phyloP scores from a whole-genome alignment of 768 basidiomycete genomes.

The Leccinum arenicola region DNA sequence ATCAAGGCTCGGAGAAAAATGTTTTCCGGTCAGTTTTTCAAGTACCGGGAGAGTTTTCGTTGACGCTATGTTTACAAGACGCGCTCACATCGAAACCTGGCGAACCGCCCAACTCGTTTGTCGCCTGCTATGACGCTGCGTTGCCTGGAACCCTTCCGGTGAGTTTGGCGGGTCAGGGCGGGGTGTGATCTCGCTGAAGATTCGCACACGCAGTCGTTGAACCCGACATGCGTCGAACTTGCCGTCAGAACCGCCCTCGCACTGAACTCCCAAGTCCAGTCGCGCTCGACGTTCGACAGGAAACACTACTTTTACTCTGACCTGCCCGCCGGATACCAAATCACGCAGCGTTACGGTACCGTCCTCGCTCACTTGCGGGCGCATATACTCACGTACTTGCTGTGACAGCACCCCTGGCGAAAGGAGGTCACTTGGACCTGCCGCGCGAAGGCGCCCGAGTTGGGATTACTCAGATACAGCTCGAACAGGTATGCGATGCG shows the following conservation, averaged over 20 bases:
- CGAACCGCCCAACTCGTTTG: constrained; percentile 66
- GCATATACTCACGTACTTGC: not conserved
- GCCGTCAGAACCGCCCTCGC: constrained; percentile 82
- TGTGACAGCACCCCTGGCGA: constrained; percentile 71
- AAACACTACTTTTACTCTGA: constrained; percentile 99
- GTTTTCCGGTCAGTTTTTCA: constrained; percentile 61
- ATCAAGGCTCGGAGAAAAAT: constrained; percentile 85
- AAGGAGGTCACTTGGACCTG: constrained; percentile 55
- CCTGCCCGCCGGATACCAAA: constrained; percentile 92
- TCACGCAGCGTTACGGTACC: constrained; percentile 90
- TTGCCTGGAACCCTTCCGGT: constrained; percentile 94
- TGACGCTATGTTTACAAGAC: constrained; percentile 27
- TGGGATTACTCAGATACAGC: constrained; percentile 91
- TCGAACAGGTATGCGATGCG: constrained; percentile 73
- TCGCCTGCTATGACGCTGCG: constrained; percentile 81
- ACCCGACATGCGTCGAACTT: constrained; percentile 70
- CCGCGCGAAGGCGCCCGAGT: constrained; percentile 44
- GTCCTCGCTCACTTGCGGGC: not conserved
- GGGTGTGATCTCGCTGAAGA: not conserved
- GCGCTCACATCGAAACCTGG: constrained; percentile 42
- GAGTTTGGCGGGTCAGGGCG: constrained; percentile 24
- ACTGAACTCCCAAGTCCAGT: constrained; percentile 61
- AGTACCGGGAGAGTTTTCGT: too few relatives aligned
- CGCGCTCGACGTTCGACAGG: constrained; percentile 82
- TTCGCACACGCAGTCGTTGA: constrained; percentile 37